Percentiles rank a stretch among this genome's conserved stretches.
Conservation (phyloP, 2,329 filamentous ascomycete genomes). For the Aspergillus sp. region DNA sequence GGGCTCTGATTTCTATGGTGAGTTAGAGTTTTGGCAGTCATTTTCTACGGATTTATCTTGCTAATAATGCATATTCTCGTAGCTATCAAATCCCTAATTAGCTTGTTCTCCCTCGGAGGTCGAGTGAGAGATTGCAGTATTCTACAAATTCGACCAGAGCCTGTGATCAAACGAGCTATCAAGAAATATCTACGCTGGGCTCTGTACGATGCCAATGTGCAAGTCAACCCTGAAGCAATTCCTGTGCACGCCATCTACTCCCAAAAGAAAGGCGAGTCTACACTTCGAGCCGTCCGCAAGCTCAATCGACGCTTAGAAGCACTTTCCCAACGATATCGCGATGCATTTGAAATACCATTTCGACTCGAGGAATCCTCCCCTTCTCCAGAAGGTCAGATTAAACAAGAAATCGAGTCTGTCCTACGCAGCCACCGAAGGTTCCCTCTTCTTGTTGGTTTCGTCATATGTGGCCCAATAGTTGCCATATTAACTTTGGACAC, state of each 20-base stretch:
- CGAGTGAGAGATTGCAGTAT: constrained; percentile 48
- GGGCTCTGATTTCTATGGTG: constrained; percentile 44
- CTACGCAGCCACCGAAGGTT: constrained; percentile 13
- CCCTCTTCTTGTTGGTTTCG: constrained; percentile 51
- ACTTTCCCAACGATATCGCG: constrained; percentile 40
- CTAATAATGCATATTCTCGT: constrained; percentile 1
- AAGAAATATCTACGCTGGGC: constrained; percentile 52
- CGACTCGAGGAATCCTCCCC: neutral
- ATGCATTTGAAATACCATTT: constrained; percentile 13
- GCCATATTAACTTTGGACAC: constrained; percentile 49
- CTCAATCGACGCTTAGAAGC: constrained; percentile 40
- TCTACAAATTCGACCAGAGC: constrained; percentile 28
- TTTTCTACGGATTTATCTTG: neutral
- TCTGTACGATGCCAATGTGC: constrained; percentile 44
- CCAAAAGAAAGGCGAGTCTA: constrained; percentile 34
- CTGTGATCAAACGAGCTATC: constrained; percentile 37
- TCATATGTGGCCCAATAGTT: constrained; percentile 50
- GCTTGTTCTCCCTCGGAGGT: constrained; percentile 48
- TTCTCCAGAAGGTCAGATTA: neutral
- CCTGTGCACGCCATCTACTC: constrained; percentile 45
- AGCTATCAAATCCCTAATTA: constrained; percentile 48
- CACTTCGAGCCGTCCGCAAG: constrained; percentile 36
- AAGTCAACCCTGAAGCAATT: constrained; percentile 26
- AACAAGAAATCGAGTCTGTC: constrained; percentile 3
- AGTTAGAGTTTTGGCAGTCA: constrained; percentile 4